phyloP scores from a whole-genome alignment of 108 stramenopile species.

The Skeletonema menzelii region DNA sequence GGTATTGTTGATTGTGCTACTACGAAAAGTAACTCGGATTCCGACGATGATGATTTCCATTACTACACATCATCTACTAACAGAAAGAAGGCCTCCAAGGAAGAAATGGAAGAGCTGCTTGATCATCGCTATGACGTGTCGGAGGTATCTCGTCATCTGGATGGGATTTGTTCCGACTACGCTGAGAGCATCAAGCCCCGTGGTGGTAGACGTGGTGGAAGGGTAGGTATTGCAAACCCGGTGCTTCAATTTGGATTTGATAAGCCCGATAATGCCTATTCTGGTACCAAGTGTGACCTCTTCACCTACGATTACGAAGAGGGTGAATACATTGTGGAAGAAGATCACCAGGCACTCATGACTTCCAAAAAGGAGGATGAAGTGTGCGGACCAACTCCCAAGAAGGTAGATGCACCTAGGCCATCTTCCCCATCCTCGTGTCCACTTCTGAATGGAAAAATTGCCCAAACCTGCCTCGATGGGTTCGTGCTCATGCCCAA shows the following conservation, averaged over 20 bases:
- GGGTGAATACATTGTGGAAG: slow-evolving; percentile 8
- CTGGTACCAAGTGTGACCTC: slow-evolving; percentile 31
- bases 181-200: slow-evolving; percentile 12
- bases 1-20: neutral
- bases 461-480: slow-evolving; percentile 18
- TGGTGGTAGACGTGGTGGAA: neutral
- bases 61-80: slow-evolving; percentile 5
- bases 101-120: slow-evolving; percentile 20
- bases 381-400: neutral
- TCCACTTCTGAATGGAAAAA: slow-evolving; percentile 9
- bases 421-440: slow-evolving; percentile 16
- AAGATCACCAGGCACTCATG: neutral
- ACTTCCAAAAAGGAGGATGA: neutral
- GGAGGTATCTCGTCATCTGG: slow-evolving; percentile 34
- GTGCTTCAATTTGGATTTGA: slow-evolving; percentile 28
- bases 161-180: slow-evolving; percentile 24
- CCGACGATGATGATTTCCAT: slow-evolving; percentile 9
- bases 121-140: slow-evolving; percentile 13
- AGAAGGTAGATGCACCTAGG: neutral
- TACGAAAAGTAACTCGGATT: neutral
- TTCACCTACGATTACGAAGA: slow-evolving; percentile 42
- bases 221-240: neutral
- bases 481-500: neutral
- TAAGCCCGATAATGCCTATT: slow-evolving; percentile 35
- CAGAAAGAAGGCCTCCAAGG: slow-evolving; percentile 7